Evolutionary conservation across 148 eudicot genomes (phyloP), one percentile per base, ranked within the genome.

Genomic region (Amaranthus palmeri): DNA sequence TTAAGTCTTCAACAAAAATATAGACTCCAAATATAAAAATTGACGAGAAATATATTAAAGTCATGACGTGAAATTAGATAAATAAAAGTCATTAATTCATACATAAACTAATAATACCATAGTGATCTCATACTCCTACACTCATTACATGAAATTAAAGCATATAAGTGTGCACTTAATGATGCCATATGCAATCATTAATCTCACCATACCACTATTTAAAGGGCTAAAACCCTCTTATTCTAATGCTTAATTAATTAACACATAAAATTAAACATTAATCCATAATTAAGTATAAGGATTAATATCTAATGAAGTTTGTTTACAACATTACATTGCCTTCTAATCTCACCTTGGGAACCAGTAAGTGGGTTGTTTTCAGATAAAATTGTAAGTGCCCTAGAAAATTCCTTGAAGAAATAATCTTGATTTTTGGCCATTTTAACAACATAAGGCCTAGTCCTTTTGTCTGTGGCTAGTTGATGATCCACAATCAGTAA

Each of bases 301-400:
- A 51, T 73, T 67, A 36, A 64, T 57, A 41, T 46, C 74, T 77
- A 91, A 43, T 91, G 87, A 36, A 81, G 88, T 80, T 91, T 95
- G 90, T 95, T 95, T 46, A 84, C 93, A 77, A 85, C 76, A 79
- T 80, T 91, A 82, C 98, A 95, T 76, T 91, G 93, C 83, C 73
- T 82, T 68, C 98, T 88, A 66, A 95, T 89, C 84, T 95, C 98
- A 61, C 98, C 98, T 76, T 95, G 76, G 3, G 84, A 81, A 17
- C 98, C 98, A 36, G 97, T 91, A 11, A 95, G 88, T 25, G 98
- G 98, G 74, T 91, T 95, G 71, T 95, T 95, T 79, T 95, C 98
- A 12, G 98, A 85, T 25, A 95, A 84, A 51, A 83, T 78, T 51
- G 96, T 83, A 17, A 95, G 82, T 53, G 93, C 98, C 76, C 84